Evolutionary conservation across 192 early-diverging fungal genomes (phyloP), one percentile per base, ranked within the genome.

Genomic region (Geranomyces michiganensis): DNA sequence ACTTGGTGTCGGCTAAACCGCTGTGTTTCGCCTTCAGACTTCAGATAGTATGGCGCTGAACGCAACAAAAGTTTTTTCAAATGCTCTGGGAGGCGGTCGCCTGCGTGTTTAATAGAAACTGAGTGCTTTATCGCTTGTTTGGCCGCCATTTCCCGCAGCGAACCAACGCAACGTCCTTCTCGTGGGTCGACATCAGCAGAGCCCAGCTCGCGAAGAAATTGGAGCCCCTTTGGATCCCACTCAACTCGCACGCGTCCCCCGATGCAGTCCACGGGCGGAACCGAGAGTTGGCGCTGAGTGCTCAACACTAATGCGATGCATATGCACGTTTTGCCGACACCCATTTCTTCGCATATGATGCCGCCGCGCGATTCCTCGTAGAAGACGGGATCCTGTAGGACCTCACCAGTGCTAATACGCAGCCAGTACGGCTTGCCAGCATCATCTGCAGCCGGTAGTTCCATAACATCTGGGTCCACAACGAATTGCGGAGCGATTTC

Each of bases 291-390:
- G 29, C 87, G 75, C 43, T 83, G 83, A 0, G 92, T 91, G 30
- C 81, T 75, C 7, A 90, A 72, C 19, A 90, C 85, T 10, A 88
- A 73, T 12, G 90, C 86, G 14, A 74, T 67, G 31, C 66, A 62
- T 12, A 72, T 72, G 46, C 70, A 72, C 1, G 70, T 72, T 27
- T 72, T 72, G 26, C 70, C 93, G 1, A 89, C 91, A n/a, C 93
- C 93, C 93, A 95, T 95, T 30, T 93, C 92, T 69, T 93, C 93
- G 75, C 90, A 92, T 46, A 94, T 87, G 58, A 94, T 90, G 0
- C 93, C 92, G 22, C 89, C 90, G 8, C 68, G 76, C 0, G 76
- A 64, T 70, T 78, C 79, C 9, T 66, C 75, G 64, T 75, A 84
- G 65, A 6, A 45, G 1, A 56, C 65, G 6, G 81, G 78, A 14